phyloP scores from a whole-genome alignment of 2,329 filamentous ascomycete species.

The Thielaviopsis ethacetica region DNA sequence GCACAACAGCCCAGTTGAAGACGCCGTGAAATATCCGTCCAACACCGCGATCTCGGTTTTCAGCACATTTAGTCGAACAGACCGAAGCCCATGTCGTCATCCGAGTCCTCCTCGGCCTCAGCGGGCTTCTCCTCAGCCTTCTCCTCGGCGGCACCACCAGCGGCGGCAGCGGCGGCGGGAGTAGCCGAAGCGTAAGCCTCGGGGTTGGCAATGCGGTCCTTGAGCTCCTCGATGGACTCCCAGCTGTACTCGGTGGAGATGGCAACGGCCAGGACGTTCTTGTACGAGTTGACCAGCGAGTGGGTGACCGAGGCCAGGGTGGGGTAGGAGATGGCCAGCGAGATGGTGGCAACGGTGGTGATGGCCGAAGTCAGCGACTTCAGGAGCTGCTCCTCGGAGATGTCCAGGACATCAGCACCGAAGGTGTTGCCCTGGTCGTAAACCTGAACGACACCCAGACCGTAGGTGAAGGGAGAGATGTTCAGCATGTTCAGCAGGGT shows the following conservation, averaged over 20 bases:
- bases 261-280: conserved; percentile 85
- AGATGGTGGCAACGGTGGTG: conserved; percentile 74
- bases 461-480: conserved; percentile 99
- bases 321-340: conserved; percentile 85
- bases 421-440: conserved; percentile 97
- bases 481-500: conserved; percentile 99
- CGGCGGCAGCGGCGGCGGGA: conserved; percentile 46
- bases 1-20: conserved; percentile 13
- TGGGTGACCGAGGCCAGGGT: conserved; percentile 93
- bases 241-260: conserved; percentile 83
- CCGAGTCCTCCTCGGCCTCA: conserved; percentile 43
- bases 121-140: conserved; percentile 48
- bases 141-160: conserved; percentile 28
- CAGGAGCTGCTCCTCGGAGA: conserved; percentile 87
- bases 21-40: conserved; percentile 56
- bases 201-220: conserved; percentile 99
- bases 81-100: conserved; percentile 35
- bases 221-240: conserved; percentile 92
- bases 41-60: conserved; percentile 41
- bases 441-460: conserved; percentile 90
- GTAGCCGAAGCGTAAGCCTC: conserved; percentile 82
- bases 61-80: conserved; percentile 47
- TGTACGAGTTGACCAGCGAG: conserved; percentile 94
- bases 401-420: conserved; percentile 71
- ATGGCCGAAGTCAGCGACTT: conserved; percentile 67